These are phyloP conservation scores for Carpinus viminea DNA, from an alignment of 306 rosid genomes.

Conservation along the genomic window DNA sequence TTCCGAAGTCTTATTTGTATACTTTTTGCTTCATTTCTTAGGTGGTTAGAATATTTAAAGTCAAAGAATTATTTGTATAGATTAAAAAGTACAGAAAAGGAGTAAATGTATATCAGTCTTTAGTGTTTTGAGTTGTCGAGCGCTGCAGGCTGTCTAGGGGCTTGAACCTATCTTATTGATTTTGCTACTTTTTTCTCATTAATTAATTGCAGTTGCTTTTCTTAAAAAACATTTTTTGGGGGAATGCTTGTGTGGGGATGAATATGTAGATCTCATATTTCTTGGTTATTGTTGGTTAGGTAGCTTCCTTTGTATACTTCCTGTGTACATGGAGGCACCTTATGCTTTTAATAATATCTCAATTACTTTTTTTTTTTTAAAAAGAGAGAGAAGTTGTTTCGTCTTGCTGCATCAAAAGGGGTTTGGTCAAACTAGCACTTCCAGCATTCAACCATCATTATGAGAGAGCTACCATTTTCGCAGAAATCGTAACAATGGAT, in stretches of 20 bases:
- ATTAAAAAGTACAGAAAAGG: neutral
- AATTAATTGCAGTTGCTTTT: neutral
- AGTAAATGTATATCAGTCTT: neutral
- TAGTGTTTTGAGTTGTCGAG: neutral
- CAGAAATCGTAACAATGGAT: neutral
- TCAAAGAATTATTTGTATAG: neutral
- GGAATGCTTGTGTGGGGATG: too few species aligned
- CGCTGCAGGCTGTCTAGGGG: neutral
- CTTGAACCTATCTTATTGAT: neutral
- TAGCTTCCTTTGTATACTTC: too few species aligned
- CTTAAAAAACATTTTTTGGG: too few species aligned
- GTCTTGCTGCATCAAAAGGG: too few species aligned
- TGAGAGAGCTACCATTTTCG: neutral
- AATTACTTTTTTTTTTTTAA: too few species aligned
- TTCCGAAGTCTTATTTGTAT: neutral
- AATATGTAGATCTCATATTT: too few species aligned
- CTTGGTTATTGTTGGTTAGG: too few species aligned
- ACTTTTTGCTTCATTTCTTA: neutral
- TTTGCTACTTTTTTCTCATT: neutral
- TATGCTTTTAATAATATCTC: too few species aligned
- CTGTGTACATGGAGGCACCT: too few species aligned
- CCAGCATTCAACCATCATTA: neutral
- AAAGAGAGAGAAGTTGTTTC: too few species aligned
- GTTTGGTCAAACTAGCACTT: too few species aligned
- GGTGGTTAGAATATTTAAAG: neutral